phyloP scores from a whole-genome alignment of 305 asterid genomes.

The Fraxinus albicans region DNA sequence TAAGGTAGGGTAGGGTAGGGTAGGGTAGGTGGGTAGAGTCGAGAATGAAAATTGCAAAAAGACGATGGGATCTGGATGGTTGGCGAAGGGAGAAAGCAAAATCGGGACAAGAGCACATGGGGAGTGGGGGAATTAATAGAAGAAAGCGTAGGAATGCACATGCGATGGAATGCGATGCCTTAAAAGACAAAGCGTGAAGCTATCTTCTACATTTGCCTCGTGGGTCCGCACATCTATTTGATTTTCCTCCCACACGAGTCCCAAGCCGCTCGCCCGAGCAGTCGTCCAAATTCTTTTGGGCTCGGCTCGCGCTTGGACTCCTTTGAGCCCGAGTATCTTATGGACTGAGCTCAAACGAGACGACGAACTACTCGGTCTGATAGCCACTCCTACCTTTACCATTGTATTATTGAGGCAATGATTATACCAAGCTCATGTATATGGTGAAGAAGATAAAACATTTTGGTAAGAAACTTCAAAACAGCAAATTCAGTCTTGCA shows the following conservation, averaged over 20 bases:
- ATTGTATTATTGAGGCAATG: neutral
- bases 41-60: conserved; percentile 7
- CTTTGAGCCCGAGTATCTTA: neutral
- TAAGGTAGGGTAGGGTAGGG: neutral
- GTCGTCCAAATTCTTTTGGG: too few relatives aligned
- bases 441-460: neutral
- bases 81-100: conserved; percentile 40
- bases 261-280: neutral
- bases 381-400: neutral
- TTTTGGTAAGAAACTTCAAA: neutral
- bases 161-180: conserved; percentile 32
- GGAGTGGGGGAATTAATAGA: neutral
- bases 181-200: conserved; percentile 37
- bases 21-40: neutral
- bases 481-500: neutral
- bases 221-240: conserved; percentile 18
- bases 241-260: neutral
- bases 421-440: neutral
- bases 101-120: conserved; percentile 51
- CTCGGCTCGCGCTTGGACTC: neutral
- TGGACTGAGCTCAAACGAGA: neutral
- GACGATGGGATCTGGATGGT: neutral
- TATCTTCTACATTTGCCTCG: conserved; percentile 25
- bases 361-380: neutral
- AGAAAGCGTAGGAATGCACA: conserved; percentile 46